Base-by-base conservation (phyloP, 2,329 filamentous ascomycete species). In the Botryotinia convoluta region DNA sequence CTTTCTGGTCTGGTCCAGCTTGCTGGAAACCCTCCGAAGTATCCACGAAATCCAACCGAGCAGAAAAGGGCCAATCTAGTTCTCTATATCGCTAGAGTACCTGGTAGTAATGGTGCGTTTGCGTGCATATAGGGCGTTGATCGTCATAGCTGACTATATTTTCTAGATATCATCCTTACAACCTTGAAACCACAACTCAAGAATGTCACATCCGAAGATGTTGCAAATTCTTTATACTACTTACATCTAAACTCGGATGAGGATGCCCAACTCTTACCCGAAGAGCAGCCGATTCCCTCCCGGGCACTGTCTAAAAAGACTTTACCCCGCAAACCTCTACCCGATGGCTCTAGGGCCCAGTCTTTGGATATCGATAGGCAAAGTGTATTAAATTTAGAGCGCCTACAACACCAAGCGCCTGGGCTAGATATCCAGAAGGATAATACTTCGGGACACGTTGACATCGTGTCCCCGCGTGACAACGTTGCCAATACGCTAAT, bases 61-160 rank as follows among this genome's bases (percentile, higher is more conserved):
- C 84, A 87, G 78, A 88, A 85, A 75, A 88, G 91, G 75, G 89
- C 93, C 68, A 90, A 93, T 6, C 83, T 98, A 69, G 90, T 91
- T 3, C 87, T 99, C 59, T 99, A 99, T 83, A 97, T 99, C 77
- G 94, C 95, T 51, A 87, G 95, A 77, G 95, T 99, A 0, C 96
- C 96, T 1, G 95, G 95, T 35, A 97, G 93, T 76, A 90, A 91
- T 90, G 93, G 94, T 95, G 85, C 77, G 84, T 81, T 48, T 18
- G 39, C 12, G 4, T 26, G 20, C 57, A 16, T 57, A 20, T 71
- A 16, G 63, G 20, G 12, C 37, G 73, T 69, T 73, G n/a, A 29
- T 45, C n/a, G 69, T 37, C 32, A 48, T 68, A 68, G 59, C 68
- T 71, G 57, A 71, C 51, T 32, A 8, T 32, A 20, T 26, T 61